Base-by-base conservation (phyloP, 768 basidiomycete species). In the Xerocomellus intermedius region DNA sequence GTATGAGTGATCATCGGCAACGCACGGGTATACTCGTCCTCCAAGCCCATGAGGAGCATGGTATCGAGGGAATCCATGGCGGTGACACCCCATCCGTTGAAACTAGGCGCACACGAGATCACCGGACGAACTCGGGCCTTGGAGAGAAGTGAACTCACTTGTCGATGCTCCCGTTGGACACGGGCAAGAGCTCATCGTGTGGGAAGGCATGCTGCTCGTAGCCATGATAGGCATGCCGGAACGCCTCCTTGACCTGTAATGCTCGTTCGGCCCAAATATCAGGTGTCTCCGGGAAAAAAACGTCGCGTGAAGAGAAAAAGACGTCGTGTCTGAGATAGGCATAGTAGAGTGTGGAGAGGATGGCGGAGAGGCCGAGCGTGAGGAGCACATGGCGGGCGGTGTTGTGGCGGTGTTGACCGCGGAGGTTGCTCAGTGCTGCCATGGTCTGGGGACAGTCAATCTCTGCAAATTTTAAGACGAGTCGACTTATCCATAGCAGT, bases 41-140 rank as follows among this genome's bases (percentile, higher is more conserved):
- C 68, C 5, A 94, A 73, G 4, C 78, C 89, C 84, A 95, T 87
- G 33, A 98, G 74, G 24, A 88, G 74, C 78, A 96, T 85, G 1
- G 91, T 91, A 63, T 94, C 92, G 22, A 97, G 76, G 1, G 90
- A 83, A 65, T 97, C 94, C 48, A 91, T 79, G 22, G 83, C 74
- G 10, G 89, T 87, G 8, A 89, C 77, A 24, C 84, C 85, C 89
- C 89, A 91, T 12, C 86, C 87, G 64, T 91, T 91, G 69, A 89
- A 87, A 51, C 89, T 90, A 24, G 28, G 8, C 5, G 21, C 2
- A 30, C 13, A 33, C 6, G 43, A 52, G 4, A 24, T 64, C 42
- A 60, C n/a, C n/a, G 83, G 1, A 76, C 33, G 38, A 19, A 12
- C 16, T 8, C 19, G 19, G 21, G 3, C 3, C 13, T 32, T 14